Percentiles rank a stretch among this genome's conserved stretches.
Evolutionary conservation across 108 stramenopile species (phyloP).

Genomic region (Epipyxis sp.): DNA sequence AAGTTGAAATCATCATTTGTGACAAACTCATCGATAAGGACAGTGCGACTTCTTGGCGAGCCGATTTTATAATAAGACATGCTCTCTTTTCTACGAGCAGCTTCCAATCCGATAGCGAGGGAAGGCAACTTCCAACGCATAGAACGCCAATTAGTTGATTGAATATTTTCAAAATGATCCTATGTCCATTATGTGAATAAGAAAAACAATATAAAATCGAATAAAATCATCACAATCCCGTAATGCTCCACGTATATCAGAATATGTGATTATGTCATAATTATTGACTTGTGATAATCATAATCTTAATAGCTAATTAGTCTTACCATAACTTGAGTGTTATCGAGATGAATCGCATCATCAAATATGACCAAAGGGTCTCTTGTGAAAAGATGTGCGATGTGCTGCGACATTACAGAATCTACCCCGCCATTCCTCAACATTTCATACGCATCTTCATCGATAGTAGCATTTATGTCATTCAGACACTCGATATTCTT

Average conservation of each 20-base stretch:
- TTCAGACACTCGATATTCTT: constrained; percentile 29
- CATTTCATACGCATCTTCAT: constrained; percentile 32
- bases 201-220: too few relatives aligned
- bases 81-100: too few relatives aligned
- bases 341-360: not conserved
- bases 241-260: not conserved
- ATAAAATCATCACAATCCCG: not conserved
- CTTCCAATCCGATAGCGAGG: constrained; percentile 44
- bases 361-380: constrained; percentile 79
- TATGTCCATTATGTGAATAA: too few relatives aligned
- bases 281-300: too few relatives aligned
- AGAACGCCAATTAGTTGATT: constrained; percentile 98
- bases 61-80: too few relatives aligned
- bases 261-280: too few relatives aligned
- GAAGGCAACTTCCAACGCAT: constrained; percentile 99
- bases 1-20: too few relatives aligned
- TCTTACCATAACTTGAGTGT: not conserved
- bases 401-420: constrained; percentile 84
- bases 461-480: not conserved
- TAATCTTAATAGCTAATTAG: too few relatives aligned
- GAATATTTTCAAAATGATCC: constrained; percentile 97
- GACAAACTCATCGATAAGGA: too few relatives aligned
- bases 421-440: constrained; percentile 60
- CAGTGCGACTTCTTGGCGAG: too few relatives aligned
- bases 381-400: constrained; percentile 91